Percentiles rank a stretch among this genome's conserved stretches.
Evolutionary conservation across 768 basidiomycete genomes (phyloP).

Genomic region (Strobilomyces echinocephalus): DNA sequence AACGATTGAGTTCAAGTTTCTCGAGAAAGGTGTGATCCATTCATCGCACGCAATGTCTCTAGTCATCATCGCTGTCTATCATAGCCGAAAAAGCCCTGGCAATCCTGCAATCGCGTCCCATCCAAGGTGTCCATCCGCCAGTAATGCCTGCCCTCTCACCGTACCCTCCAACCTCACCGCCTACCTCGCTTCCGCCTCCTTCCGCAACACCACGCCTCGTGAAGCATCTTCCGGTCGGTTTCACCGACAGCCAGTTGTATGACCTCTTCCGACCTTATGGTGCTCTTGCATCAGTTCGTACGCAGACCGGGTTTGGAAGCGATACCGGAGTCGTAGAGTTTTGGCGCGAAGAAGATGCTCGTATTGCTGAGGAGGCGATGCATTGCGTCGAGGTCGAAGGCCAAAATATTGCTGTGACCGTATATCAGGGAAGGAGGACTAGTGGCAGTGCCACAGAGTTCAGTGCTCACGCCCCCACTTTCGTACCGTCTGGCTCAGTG

Average conservation of each 20-base stretch:
- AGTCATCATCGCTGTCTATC: constrained; percentile 4
- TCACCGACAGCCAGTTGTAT: constrained; percentile 69
- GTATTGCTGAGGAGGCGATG: constrained; percentile 72
- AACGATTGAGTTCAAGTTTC: constrained; percentile 78
- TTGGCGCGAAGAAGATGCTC: constrained; percentile 84
- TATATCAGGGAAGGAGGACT: constrained; percentile 64
- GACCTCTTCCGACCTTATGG: constrained; percentile 83
- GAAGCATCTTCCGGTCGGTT: constrained; percentile 72
- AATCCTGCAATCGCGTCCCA: constrained; percentile 70
- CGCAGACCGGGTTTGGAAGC: constrained; percentile 68
- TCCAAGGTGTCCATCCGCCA: constrained; percentile 56
- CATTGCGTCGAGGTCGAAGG: constrained; percentile 82
- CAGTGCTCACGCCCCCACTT: constrained; percentile 67
- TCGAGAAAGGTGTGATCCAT: constrained; percentile 63
- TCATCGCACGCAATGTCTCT: constrained; percentile 6
- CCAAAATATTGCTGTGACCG: constrained; percentile 77
- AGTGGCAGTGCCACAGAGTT: constrained; percentile 58
- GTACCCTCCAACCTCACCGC: constrained; percentile 74
- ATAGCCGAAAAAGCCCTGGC: constrained; percentile 86
- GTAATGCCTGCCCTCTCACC: constrained; percentile 71
- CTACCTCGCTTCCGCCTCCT: constrained; percentile 70
- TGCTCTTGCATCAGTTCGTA: constrained; percentile 72
- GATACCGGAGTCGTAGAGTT: constrained; percentile 81
- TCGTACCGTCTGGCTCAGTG: constrained; percentile 66
- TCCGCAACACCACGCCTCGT: constrained; percentile 75